A percentile compares a stretch with the other conserved stretches of the same genome.
phyloP scores from a whole-genome alignment of 73 alveolate species.

The Paramecium caudatum region DNA sequence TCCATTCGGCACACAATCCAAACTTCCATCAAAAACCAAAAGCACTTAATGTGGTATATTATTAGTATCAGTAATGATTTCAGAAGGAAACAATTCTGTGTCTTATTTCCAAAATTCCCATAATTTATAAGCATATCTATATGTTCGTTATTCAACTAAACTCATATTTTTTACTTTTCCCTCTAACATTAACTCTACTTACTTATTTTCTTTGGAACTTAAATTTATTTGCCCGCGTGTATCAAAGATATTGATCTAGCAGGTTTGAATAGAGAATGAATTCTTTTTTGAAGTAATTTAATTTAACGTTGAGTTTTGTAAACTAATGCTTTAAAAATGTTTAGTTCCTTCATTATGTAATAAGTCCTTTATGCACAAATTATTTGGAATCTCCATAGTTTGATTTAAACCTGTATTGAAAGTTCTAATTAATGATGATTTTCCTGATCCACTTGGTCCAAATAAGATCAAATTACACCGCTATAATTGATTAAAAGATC shows the following conservation, averaged over 20 bases:
- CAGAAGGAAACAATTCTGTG: slow-evolving; percentile 66
- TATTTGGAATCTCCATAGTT: background rate
- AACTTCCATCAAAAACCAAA: slow-evolving; percentile 75
- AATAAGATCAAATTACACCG: slow-evolving; percentile 65
- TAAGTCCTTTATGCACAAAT: slow-evolving; percentile 13
- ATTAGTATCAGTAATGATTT: slow-evolving; percentile 11
- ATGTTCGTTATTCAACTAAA: slow-evolving; percentile 65
- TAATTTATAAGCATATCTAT: slow-evolving; percentile 72
- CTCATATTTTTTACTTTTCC: slow-evolving; percentile 74
- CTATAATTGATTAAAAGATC: background rate
- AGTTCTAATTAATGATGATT: slow-evolving; percentile 20
- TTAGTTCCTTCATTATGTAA: slow-evolving; percentile 42
- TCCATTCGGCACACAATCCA: slow-evolving; percentile 76
- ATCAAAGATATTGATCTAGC: slow-evolving; percentile 55
- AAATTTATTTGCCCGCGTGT: slow-evolving; percentile 70
- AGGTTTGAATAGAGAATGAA: background rate
- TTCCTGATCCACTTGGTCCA: slow-evolving; percentile 78
- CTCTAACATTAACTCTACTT: slow-evolving; percentile 69
- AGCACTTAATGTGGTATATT: slow-evolving; percentile 58
- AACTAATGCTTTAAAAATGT: slow-evolving; percentile 22
- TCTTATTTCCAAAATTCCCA: slow-evolving; percentile 78
- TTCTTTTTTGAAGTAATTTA: slow-evolving; percentile 15
- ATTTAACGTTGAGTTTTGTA: background rate
- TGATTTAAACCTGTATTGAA: slow-evolving; percentile 47
- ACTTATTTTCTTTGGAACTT: slow-evolving; percentile 55